phyloP scores from a whole-genome alignment of 345 rosid species.

The Camelina laxa region DNA sequence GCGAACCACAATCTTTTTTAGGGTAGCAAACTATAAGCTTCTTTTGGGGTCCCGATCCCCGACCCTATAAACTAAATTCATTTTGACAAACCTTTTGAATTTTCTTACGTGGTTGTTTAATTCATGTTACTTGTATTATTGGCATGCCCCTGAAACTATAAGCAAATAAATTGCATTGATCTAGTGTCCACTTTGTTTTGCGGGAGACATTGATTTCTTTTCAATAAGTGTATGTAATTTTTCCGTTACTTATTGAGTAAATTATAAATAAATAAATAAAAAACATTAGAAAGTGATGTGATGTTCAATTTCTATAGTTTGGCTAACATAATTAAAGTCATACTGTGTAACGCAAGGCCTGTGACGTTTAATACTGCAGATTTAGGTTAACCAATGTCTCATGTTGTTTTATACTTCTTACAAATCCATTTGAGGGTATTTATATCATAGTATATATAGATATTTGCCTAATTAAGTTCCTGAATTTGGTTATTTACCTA shows the following conservation, averaged over 20 bases:
- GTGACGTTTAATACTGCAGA: background rate
- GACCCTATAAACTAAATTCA: background rate
- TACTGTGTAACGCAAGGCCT: background rate
- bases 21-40: constrained; percentile 28
- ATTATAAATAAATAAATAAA: background rate
- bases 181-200: constrained; percentile 39
- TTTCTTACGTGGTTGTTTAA: background rate
- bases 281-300: background rate
- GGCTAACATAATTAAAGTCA: background rate
- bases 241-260: constrained; percentile 4
- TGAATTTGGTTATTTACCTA: constrained; percentile 14
- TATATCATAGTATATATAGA: background rate
- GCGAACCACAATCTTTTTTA: constrained; percentile 38
- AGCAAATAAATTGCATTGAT: constrained; percentile 27
- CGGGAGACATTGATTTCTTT: constrained; percentile 23
- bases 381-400: background rate
- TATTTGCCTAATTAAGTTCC: background rate
- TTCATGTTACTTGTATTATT: constrained; percentile 24
- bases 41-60: constrained; percentile 37
- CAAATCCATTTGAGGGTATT: background rate
- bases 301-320: background rate
- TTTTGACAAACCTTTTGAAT: background rate
- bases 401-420: background rate
- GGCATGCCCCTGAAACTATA: constrained; percentile 11
- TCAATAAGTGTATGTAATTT: constrained; percentile 16